Evolutionary conservation across 768 basidiomycete species (phyloP).

Genomic region (Macrolepiota dolichaula): DNA sequence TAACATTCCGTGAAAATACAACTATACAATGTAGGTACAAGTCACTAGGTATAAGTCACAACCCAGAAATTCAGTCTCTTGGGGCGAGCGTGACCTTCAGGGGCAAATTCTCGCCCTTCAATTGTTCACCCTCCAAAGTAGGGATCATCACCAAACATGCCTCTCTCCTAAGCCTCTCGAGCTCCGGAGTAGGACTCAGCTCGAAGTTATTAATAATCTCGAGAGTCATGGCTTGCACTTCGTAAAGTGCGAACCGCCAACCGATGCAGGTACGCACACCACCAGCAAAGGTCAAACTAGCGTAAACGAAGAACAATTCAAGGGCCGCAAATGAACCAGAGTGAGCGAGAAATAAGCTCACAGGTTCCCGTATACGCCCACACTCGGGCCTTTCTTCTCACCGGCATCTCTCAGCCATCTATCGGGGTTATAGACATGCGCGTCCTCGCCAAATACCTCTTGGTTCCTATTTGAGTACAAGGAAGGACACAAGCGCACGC

Average conservation of each 20-base stretch:
- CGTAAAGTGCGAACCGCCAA: constrained; percentile 50
- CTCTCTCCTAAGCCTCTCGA: constrained; percentile 38
- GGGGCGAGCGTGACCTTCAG: constrained; percentile 33
- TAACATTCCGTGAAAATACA: neutral
- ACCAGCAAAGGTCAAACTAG: constrained; percentile 44
- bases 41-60: neutral
- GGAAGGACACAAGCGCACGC: neutral
- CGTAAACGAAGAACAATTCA: neutral
- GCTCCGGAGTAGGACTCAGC: constrained; percentile 39
- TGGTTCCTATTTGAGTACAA: constrained; percentile 25
- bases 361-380: constrained; percentile 49
- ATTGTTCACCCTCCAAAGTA: constrained; percentile 40
- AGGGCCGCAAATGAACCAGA: neutral
- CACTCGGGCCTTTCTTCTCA: constrained; percentile 36
- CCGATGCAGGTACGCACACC: constrained; percentile 47
- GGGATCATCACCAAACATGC: constrained; percentile 47
- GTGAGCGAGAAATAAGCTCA: constrained; percentile 19
- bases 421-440: constrained; percentile 43
- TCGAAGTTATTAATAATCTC: constrained; percentile 61
- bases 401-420: constrained; percentile 41
- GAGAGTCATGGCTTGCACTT: constrained; percentile 54
- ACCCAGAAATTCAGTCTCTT: constrained; percentile 24
- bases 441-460: constrained; percentile 45
- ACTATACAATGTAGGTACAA: neutral
- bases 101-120: constrained; percentile 43